Base-by-base conservation (phyloP, 768 basidiomycete genomes). In the Paxillus involutus region DNA sequence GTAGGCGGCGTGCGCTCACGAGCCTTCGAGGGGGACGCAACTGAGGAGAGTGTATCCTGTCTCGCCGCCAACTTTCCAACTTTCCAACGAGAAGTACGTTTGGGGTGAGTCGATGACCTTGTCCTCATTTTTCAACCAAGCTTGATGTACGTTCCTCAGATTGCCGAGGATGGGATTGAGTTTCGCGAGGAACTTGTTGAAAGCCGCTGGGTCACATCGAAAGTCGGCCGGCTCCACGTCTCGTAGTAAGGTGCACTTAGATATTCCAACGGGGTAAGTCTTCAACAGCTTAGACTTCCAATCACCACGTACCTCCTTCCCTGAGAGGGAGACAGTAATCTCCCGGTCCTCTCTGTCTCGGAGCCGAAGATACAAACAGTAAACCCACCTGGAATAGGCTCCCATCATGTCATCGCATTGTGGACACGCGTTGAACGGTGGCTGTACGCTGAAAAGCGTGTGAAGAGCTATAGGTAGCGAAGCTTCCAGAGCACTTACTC, bases 341-440 rank as follows among this genome's bases (percentile, higher is more conserved):
- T 71, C 66, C 4, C 63, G 52, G 4, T 75, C 77, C 11, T 70
- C 63, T 35, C 76, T 75, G 52, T 89, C 86, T 60, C 81, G 72
- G 14, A 88, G 61, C 36, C 71, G 69, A 47, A 88, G 53, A 49
- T 73, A 78, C 49, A 88, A 66, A 46, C 77, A 67, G 52, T 78
- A 88, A 45, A 72, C 66, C 51, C 77, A 77, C 35, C 70, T 73
- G 44, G 78, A 75, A 55, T 77, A 79, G 47, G 79, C 76, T 39
- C 78, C 72, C 35, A 81, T 76, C 60, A 76, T 74, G 61, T 86
- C 82, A 47, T 73, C 71, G 62, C 88, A 89, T 12, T 65, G 63
- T 6, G 75, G 63, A 59, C 87, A 89, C 21, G 72, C 73, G 56
- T 69, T 71, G 32, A 71, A 73, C 3, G 59, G 69, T 21, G 63